Conservation (phyloP, 345 rosid species). For the Alliaria petiolata region DNA sequence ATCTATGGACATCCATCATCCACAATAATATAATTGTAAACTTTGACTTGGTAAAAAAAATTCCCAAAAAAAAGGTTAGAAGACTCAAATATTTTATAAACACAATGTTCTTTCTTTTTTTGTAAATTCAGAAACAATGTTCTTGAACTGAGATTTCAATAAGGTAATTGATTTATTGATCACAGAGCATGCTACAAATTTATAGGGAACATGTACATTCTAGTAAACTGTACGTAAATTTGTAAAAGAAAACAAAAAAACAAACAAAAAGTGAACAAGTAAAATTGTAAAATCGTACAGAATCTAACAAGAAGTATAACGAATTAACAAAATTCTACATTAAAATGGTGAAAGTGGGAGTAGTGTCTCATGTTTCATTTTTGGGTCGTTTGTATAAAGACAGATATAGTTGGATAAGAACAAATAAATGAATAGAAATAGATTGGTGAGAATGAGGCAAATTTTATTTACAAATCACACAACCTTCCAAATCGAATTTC, state of each 20-base stretch:
- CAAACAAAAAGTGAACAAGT: neutral
- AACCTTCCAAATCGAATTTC: conserved; percentile 27
- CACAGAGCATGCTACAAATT: neutral
- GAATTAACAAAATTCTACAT: neutral
- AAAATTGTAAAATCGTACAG: conserved; percentile 1
- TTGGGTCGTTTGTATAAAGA: conserved; percentile 17
- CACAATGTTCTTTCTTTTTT: no score
- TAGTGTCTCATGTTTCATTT: neutral
- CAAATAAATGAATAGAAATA: conserved; percentile 5
- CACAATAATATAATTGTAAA: neutral
- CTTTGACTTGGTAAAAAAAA: neutral
- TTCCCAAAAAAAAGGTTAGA: neutral
- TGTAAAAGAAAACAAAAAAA: neutral
- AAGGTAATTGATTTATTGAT: neutral
- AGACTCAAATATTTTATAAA: neutral
- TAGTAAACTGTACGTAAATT: neutral
- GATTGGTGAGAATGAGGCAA: conserved; percentile 16
- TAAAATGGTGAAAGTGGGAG: conserved; percentile 17
- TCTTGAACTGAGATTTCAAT: neutral
- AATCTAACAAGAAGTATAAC: neutral
- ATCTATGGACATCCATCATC: neutral
- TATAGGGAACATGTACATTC: neutral
- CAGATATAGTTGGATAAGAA: conserved; percentile 15
- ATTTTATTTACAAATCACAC: neutral
- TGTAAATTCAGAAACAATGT: no score